phyloP scores from a whole-genome alignment of 192 early-diverging fungal species.

The Coemansia sp. region DNA sequence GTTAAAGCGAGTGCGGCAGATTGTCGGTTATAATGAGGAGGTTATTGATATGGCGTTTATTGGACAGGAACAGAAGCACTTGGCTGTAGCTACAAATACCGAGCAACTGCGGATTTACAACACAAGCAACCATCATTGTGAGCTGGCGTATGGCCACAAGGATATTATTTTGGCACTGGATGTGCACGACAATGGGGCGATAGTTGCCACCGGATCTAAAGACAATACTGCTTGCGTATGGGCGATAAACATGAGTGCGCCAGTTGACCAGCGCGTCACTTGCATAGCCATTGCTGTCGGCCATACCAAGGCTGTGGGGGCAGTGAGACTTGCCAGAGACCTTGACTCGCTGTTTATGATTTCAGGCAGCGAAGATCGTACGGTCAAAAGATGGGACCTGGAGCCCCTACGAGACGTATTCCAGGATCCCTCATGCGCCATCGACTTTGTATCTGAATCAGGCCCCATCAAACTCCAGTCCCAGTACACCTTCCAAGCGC shows the following conservation, averaged over 20 bases:
- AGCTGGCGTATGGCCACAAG: slow-evolving; percentile 83
- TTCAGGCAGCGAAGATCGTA: slow-evolving; percentile 91
- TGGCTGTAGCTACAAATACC: slow-evolving; percentile 91
- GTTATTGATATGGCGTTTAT: slow-evolving; percentile 82
- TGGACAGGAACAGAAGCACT: slow-evolving; percentile 65
- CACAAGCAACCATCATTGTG: slow-evolving; percentile 72
- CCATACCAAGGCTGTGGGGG: slow-evolving; percentile 89
- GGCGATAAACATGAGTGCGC: slow-evolving; percentile 63
- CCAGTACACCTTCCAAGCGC: slow-evolving; percentile 86
- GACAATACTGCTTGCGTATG: slow-evolving; percentile 87
- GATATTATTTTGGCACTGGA: slow-evolving; percentile 85
- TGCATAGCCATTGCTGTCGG: slow-evolving; percentile 76
- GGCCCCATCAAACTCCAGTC: slow-evolving; percentile 49
- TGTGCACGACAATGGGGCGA: slow-evolving; percentile 61
- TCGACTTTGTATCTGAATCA: slow-evolving; percentile 5
- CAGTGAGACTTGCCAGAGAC: slow-evolving; percentile 76
- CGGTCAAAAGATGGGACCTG: slow-evolving; percentile 92
- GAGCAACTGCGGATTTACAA: slow-evolving; percentile 89
- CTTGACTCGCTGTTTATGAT: slow-evolving; percentile 62
- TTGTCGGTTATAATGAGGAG: slow-evolving; percentile 96
- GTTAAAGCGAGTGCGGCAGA: slow-evolving; percentile 69
- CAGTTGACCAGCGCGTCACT: slow-evolving; percentile 57
- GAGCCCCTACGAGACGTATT: slow-evolving; percentile 44
- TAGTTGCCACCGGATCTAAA: slow-evolving; percentile 86
- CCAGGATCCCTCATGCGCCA: slow-evolving; percentile 18